phyloP scores from a whole-genome alignment of 176 grass and related monocot genomes.

The Ensete glaucum region DNA sequence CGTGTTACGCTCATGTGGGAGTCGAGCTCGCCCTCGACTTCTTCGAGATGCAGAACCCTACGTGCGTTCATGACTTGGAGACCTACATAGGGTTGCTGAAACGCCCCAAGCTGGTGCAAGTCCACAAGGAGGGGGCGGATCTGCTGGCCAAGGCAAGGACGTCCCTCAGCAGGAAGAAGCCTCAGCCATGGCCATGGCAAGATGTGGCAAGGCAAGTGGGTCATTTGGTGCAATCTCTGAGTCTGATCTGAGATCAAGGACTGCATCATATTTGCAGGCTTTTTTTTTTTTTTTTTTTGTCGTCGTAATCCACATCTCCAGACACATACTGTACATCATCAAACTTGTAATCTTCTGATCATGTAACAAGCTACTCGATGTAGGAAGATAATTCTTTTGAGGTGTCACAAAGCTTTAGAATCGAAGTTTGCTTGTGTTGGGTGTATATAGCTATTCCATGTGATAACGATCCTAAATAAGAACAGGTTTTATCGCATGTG shows the following conservation, averaged over 20 bases:
- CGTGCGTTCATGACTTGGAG: conserved; percentile 62
- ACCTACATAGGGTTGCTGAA: conserved; percentile 56
- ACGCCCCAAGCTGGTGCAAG: conserved; percentile 16
- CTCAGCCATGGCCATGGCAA: conserved; percentile 40
- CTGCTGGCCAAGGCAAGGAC: conserved; percentile 31
- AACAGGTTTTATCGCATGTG: too few species aligned
- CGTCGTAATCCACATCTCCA: too few species aligned
- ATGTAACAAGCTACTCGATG: not conserved
- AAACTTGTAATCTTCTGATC: not conserved
- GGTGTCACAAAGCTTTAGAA: not conserved
- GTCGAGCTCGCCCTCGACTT: conserved; percentile 65
- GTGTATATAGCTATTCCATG: too few species aligned
- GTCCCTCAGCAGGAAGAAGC: conserved; percentile 21
- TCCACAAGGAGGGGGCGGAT: conserved; percentile 1
- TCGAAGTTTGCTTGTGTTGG: too few species aligned
- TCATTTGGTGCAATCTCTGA: conserved; percentile 64
- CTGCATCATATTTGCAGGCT: not conserved
- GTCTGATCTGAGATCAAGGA: conserved; percentile 2
- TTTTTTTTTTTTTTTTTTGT: not conserved
- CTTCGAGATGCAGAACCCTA: conserved; percentile 39
- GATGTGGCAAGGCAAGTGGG: conserved; percentile 59
- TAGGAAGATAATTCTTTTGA: not conserved
- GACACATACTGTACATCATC: not conserved
- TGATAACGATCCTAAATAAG: too few species aligned
- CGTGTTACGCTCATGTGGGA: conserved; percentile 77